Evolutionary conservation across 352 stramenopile genomes (phyloP).

Genomic region (Phytophthora sp.): DNA sequence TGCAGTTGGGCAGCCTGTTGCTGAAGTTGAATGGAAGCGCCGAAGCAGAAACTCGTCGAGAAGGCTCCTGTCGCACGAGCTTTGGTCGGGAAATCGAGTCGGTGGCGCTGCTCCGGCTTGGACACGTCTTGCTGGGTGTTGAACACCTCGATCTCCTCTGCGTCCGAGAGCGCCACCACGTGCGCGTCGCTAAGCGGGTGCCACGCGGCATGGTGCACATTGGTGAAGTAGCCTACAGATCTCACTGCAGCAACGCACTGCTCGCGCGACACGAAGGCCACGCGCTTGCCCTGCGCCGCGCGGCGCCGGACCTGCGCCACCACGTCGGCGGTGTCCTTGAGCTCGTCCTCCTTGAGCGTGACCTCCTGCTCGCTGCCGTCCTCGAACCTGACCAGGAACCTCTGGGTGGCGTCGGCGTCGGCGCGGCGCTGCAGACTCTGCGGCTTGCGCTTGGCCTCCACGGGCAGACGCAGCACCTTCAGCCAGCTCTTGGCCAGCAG

Average conservation of each 20-base stretch:
- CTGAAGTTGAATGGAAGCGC: constrained; percentile 38
- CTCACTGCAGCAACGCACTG: constrained; percentile 55
- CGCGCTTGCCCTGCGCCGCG: constrained; percentile 22
- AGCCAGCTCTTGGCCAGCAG: constrained; percentile 66
- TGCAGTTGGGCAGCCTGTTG: constrained; percentile 27
- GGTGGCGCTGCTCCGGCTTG: constrained; percentile 75
- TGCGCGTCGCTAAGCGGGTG: constrained; percentile 77
- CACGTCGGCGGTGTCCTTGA: constrained; percentile 24
- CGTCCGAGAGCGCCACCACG: constrained; percentile 75
- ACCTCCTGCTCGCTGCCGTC: constrained; percentile 46
- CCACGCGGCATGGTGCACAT: constrained; percentile 65
- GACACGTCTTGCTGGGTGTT: constrained; percentile 68
- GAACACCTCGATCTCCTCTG: constrained; percentile 77
- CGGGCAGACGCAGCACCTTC: constrained; percentile 61
- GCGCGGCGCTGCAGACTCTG: constrained; percentile 21
- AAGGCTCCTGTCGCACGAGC: constrained; percentile 31
- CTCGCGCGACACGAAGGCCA: constrained; percentile 62
- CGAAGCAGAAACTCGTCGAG: constrained; percentile 68
- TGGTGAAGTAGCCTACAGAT: constrained; percentile 62
- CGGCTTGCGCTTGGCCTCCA: constrained; percentile 19
- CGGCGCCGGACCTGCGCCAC: constrained; percentile 39
- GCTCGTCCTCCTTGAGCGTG: constrained; percentile 22
- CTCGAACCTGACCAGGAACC: constrained; percentile 57
- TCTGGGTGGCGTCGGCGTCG: constrained; percentile 20
- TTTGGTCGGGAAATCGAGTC: constrained; percentile 55